Conservation (phyloP, 179 eudicot genomes). For the Heliamphora pulchella region DNA sequence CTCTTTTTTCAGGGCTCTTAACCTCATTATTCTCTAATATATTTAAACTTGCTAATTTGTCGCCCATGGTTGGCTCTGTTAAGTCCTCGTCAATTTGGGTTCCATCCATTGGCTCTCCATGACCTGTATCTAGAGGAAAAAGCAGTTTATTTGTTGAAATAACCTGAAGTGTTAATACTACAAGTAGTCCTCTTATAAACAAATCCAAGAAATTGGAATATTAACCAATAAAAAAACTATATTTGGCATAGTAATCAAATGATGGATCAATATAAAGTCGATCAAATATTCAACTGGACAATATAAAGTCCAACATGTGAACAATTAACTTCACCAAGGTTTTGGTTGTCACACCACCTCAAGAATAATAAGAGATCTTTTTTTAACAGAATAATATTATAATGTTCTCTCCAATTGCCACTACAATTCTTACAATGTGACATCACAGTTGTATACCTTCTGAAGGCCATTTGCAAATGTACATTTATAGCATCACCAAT, state of each 20-base stretch:
- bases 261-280: neutral
- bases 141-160: constrained; percentile 3
- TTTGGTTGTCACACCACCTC: neutral
- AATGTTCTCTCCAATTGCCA: neutral
- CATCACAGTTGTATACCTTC: neutral
- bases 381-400: neutral
- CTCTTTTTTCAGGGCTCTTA: constrained; percentile 29
- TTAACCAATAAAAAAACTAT: neutral
- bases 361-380: neutral
- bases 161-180: neutral
- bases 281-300: neutral
- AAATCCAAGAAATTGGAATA: neutral
- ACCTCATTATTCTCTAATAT: constrained; percentile 24
- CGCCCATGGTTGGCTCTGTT: constrained; percentile 82
- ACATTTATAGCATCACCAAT: neutral
- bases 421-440: neutral
- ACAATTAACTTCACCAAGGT: constrained; percentile 7
- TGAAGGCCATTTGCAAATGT: neutral
- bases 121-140: constrained; percentile 23
- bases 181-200: neutral
- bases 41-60: constrained; percentile 63
- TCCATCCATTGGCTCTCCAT: constrained; percentile 36
- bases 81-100: constrained; percentile 36
- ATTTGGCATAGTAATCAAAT: neutral
- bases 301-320: neutral